phyloP scores from a whole-genome alignment of 768 basidiomycete species.

The Mrakia gelida region DNA sequence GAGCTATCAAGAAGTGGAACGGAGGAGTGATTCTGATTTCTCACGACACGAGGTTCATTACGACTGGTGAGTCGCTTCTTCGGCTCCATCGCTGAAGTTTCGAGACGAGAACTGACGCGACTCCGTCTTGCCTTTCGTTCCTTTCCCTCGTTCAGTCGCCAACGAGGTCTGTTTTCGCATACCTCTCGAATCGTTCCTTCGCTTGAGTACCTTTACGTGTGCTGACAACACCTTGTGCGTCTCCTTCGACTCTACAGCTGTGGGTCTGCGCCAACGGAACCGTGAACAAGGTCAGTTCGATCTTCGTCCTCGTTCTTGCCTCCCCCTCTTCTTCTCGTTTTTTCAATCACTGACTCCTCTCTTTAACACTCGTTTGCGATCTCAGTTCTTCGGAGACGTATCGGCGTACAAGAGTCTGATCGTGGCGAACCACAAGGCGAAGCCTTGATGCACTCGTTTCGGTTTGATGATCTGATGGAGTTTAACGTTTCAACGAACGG shows the following conservation, averaged over 20 bases:
- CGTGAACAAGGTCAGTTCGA: constrained; percentile 63
- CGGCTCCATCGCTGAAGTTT: not conserved
- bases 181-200: too few relatives aligned
- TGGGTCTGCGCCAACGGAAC: constrained; percentile 89
- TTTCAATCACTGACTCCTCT: not conserved
- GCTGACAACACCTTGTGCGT: not conserved
- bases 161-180: constrained; percentile 18
- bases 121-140: not conserved
- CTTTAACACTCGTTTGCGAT: not conserved
- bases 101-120: not conserved
- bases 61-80: constrained; percentile 66
- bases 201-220: too few relatives aligned
- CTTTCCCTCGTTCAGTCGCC: constrained; percentile 9
- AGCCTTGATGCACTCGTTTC: not conserved
- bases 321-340: too few relatives aligned
- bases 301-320: not conserved
- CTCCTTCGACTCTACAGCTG: constrained; percentile 52
- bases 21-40: constrained; percentile 68
- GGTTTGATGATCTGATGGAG: too few relatives aligned
- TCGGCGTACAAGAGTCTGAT: constrained; percentile 26
- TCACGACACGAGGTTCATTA: constrained; percentile 94
- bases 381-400: constrained; percentile 19
- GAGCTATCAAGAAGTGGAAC: constrained; percentile 52
- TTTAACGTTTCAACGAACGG: too few relatives aligned
- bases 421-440: constrained; percentile 12